These are phyloP conservation scores for Leccinum subatratum DNA, from an alignment of 1,284 basidiomycete genomes.

Conservation along the genomic window DNA sequence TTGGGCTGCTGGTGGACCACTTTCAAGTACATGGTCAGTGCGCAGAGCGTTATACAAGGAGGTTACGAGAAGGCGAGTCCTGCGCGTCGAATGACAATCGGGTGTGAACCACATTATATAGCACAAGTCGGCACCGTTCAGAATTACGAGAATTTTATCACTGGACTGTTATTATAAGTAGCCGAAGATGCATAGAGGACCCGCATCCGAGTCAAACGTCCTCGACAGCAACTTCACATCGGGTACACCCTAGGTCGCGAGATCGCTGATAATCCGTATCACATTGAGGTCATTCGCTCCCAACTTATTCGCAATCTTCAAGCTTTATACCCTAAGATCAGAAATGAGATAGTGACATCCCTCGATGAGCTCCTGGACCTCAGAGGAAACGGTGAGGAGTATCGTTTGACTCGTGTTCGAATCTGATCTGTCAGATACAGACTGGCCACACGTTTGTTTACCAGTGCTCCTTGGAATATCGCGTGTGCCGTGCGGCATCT, in stretches of 20 bases:
- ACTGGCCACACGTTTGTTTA: slow-evolving; percentile 4
- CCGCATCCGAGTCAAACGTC: background rate
- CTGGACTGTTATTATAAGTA: slow-evolving; percentile 41
- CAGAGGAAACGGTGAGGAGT: slow-evolving; percentile 14
- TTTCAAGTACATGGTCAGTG: background rate
- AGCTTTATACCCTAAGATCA: slow-evolving; percentile 25
- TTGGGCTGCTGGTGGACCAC: background rate
- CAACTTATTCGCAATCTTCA: slow-evolving; percentile 30
- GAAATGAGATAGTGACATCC: slow-evolving; percentile 31
- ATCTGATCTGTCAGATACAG: slow-evolving; percentile 4
- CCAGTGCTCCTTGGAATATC: background rate
- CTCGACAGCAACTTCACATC: slow-evolving; percentile 18
- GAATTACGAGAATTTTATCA: slow-evolving; percentile 34
- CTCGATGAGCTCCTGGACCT: slow-evolving; percentile 27
- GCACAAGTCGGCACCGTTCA: slow-evolving; percentile 35
- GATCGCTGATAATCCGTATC: slow-evolving; percentile 27
- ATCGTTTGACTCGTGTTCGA: background rate
- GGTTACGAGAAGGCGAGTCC: background rate
- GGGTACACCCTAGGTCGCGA: slow-evolving; percentile 29
- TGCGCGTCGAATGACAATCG: background rate
- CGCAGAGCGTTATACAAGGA: background rate
- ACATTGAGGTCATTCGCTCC: slow-evolving; percentile 22
- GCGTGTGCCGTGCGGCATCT: slow-evolving; percentile 27
- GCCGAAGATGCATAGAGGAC: slow-evolving; percentile 37
- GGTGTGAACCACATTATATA: background rate